Evolutionary conservation across 2,329 filamentous ascomycete species (phyloP).

Genomic region (Arthrinium puccinioides): DNA sequence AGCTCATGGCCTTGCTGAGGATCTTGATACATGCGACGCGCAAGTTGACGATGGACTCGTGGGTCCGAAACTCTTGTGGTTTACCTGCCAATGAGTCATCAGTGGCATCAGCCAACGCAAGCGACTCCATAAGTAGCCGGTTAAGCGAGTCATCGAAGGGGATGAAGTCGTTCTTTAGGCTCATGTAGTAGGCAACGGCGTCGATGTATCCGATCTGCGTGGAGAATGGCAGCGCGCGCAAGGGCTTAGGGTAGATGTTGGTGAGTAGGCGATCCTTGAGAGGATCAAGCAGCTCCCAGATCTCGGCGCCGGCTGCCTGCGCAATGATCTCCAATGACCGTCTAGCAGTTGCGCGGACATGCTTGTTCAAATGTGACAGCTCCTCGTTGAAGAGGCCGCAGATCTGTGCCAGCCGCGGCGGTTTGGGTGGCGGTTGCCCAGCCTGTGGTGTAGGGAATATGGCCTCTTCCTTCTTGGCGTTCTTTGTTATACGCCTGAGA

Average conservation of each 20-base stretch:
- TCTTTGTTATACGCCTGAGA: constrained; percentile 70
- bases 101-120: constrained; percentile 88
- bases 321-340: constrained; percentile 75
- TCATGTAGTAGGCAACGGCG: constrained; percentile 91
- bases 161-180: constrained; percentile 80
- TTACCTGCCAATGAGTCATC: constrained; percentile 92
- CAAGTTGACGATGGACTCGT: constrained; percentile 85
- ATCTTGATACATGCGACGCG: constrained; percentile 91
- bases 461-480: constrained; percentile 72
- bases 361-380: constrained; percentile 89
- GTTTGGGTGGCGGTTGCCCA: constrained; percentile 38
- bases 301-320: constrained; percentile 66
- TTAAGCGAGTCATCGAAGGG: constrained; percentile 89
- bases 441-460: constrained; percentile 29
- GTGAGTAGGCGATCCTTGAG: constrained; percentile 85
- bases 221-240: constrained; percentile 85
- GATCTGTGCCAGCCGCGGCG: constrained; percentile 62
- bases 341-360: constrained; percentile 84
- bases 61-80: constrained; percentile 88
- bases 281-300: constrained; percentile 82
- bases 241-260: constrained; percentile 90
- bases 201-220: constrained; percentile 98
- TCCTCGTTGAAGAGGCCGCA: constrained; percentile 84
- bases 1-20: constrained; percentile 85
- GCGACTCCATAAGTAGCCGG: constrained; percentile 82